Percentiles rank a stretch among this genome's conserved stretches.
phyloP scores from a whole-genome alignment of 495 filamentous ascomycete genomes.

The Neurospora hispaniola region DNA sequence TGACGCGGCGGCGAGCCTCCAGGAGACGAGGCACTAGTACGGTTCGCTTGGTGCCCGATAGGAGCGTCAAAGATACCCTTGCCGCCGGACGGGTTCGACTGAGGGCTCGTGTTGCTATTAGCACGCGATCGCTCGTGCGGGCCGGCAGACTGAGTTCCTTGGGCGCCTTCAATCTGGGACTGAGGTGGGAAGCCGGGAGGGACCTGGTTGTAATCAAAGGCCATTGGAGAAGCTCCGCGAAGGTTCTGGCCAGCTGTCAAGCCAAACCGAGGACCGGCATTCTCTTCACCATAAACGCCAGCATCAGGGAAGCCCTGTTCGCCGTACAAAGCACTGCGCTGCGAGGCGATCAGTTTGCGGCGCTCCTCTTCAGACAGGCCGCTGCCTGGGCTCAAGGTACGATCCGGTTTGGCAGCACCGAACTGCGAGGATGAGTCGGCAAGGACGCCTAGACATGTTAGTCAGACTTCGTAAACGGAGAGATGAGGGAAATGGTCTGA shows the following conservation, averaged over 20 bases:
- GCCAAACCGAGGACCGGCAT: slow-evolving; percentile 38
- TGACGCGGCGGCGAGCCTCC: slow-evolving; percentile 76
- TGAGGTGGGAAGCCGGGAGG: slow-evolving; percentile 34
- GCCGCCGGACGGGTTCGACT: slow-evolving; percentile 60
- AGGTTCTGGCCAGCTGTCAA: slow-evolving; percentile 40
- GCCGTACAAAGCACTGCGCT: slow-evolving; percentile 86
- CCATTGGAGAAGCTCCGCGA: slow-evolving; percentile 47
- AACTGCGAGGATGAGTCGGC: slow-evolving; percentile 58
- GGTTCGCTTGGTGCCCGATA: slow-evolving; percentile 61
- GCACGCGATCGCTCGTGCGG: slow-evolving; percentile 61
- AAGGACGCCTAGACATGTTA: slow-evolving; percentile 58
- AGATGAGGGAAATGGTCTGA: neutral
- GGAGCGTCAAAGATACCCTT: slow-evolving; percentile 54
- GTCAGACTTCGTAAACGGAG: slow-evolving; percentile 15
- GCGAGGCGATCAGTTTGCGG: slow-evolving; percentile 89
- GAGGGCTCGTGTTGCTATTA: slow-evolving; percentile 72
- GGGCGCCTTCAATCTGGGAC: slow-evolving; percentile 36
- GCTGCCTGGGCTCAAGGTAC: slow-evolving; percentile 75
- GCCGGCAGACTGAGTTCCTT: slow-evolving; percentile 33
- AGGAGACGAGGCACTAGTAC: slow-evolving; percentile 84
- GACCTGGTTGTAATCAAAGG: slow-evolving; percentile 37
- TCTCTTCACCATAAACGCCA: slow-evolving; percentile 54
- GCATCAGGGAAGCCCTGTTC: slow-evolving; percentile 53
- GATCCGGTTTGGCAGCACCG: slow-evolving; percentile 64
- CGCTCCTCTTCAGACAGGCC: slow-evolving; percentile 87